phyloP scores from a whole-genome alignment of 1,284 basidiomycete species.

The Cutaneotrichosporon cutaneum region DNA sequence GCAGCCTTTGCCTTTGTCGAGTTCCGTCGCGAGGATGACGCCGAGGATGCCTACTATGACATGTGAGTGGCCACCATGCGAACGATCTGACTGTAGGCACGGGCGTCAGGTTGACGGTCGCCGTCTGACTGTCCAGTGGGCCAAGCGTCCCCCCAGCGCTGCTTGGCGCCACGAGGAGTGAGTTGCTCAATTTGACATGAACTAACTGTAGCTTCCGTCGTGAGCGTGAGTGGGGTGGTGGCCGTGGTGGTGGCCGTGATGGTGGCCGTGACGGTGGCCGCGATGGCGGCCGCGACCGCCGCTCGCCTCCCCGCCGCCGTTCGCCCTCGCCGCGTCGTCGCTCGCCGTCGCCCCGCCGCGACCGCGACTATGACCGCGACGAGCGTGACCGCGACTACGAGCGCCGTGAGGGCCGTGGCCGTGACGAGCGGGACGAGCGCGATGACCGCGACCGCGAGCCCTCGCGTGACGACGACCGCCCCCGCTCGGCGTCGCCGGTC shows the following conservation, averaged over 20 bases:
- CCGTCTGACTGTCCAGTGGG: constrained; percentile 83
- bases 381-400: constrained; percentile 33
- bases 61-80: constrained; percentile 61
- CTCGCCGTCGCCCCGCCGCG: constrained; percentile 36
- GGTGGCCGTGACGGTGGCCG: constrained; percentile 11
- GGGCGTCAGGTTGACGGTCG: constrained; percentile 77
- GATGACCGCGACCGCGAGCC: constrained; percentile 13
- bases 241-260: constrained; percentile 13
- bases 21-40: constrained; percentile 76
- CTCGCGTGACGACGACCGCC: constrained; percentile 34
- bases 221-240: constrained; percentile 49
- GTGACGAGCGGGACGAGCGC: constrained; percentile 8
- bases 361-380: constrained; percentile 31
- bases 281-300: constrained; percentile 20
- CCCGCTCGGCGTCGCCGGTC: constrained; percentile 16
- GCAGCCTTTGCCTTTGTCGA: constrained; percentile 88
- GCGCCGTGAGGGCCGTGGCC: constrained; percentile 22
- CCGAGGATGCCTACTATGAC: constrained; percentile 85
- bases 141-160: constrained; percentile 81
- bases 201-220: constrained; percentile 35
- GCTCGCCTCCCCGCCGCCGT: constrained; percentile 14
- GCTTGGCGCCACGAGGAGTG: constrained; percentile 74
- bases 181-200: constrained; percentile 28
- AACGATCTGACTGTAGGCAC: constrained; percentile 61
- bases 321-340: constrained; percentile 26